Base-by-base conservation (phyloP, 805 yeast genomes). In the Saturnispora kantuleensis region DNA sequence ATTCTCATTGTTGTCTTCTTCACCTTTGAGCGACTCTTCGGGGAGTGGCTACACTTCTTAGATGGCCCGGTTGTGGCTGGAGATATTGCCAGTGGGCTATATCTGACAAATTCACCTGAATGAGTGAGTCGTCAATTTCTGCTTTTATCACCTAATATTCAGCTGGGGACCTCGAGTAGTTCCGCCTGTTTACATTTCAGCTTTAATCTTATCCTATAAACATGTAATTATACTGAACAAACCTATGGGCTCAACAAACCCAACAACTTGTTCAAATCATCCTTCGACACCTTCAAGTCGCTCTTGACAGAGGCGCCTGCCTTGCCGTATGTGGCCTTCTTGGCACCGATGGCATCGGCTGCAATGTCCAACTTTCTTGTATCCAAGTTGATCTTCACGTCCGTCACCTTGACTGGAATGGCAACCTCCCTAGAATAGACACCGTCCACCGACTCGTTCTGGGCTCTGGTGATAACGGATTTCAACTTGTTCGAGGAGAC, bases 11-110 rank as follows among this genome's bases (percentile, higher is more conserved):
- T 87, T 10, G 54, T 51, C 9, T 77, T 83, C 15, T 71, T 77
- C 56, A 53, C 72, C 6, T 79, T 94, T 65, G 84, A 84, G 0
- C 60, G 56, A 42, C 57, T 82, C 1, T 83, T 89, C 44, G 79
- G 84, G 0, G 51, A 55, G 34, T 38, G 35, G 30, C 26, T 90
- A 46, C 60, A 63, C 2, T 51, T 74, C 3, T 65, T 93, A 30
- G 97, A 90, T 60, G 51, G 59, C 2, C 55, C 57, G n/a, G 66
- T 66, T 7, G 67, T 63, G 0, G 61, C 58, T 42, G 64, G 57
- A 10, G 43, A 60, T n/a, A 61, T 63, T 32, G 41, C 63, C 32
- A 39, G 51, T 28, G 63, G 63, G 42, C 52, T 64, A 30, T 48
- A 49, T 33, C 46, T 62, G 28, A 33, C 48, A 28, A 13, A 34